Evolutionary conservation across 2,329 filamentous ascomycete species (phyloP), one percentile per base, ranked within the genome.

Genomic region (Microdochium bolleyi): DNA sequence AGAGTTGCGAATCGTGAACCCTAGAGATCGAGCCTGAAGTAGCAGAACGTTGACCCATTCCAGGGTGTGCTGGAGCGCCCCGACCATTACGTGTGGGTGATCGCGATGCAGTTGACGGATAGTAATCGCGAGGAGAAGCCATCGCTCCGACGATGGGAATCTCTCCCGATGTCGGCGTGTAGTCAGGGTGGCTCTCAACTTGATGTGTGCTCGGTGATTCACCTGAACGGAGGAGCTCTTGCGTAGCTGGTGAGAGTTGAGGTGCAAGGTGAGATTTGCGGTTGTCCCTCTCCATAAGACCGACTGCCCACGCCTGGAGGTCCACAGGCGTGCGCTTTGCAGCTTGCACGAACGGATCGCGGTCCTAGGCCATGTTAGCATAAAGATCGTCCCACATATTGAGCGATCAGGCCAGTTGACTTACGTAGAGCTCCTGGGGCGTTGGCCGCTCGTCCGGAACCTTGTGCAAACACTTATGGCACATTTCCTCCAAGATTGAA

Each of bases 281-380:
- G 70, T 96, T 96, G 70, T 96, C 89, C 61, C 87, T 84, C 67
- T 96, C 92, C 83, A 97, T 92, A 77, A 97, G 82, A 62, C 89
- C 85, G 49, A 95, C 84, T 22, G 94, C 92, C 94, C 94, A 99
- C 57, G 91, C 89, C 68, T 88, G 84, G 32, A 99, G 79, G 67
- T 99, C 88, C 50, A 99, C 94, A 1, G 94, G 94, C 1, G 94
- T 99, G 60, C 92, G 84, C 75, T 97, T 97, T 49, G 94, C 94
- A 51, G 94, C 94, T 71, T 96, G 91, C 21, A 99, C 83, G 70
- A 99, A 99, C 3, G 91, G 84, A 66, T 99, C 94, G 56, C 87
- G 86, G 59, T 96, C 92, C 90, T 95, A 52, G 21, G 41, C 48
- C 52, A 25, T 46, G 58, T 71, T 53, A 70, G 62, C 54, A 55